Percentiles rank a stretch among this genome's conserved stretches.
Evolutionary conservation across 108 stramenopile species (phyloP).

Genomic region (Hondaea fermentalgiana): DNA sequence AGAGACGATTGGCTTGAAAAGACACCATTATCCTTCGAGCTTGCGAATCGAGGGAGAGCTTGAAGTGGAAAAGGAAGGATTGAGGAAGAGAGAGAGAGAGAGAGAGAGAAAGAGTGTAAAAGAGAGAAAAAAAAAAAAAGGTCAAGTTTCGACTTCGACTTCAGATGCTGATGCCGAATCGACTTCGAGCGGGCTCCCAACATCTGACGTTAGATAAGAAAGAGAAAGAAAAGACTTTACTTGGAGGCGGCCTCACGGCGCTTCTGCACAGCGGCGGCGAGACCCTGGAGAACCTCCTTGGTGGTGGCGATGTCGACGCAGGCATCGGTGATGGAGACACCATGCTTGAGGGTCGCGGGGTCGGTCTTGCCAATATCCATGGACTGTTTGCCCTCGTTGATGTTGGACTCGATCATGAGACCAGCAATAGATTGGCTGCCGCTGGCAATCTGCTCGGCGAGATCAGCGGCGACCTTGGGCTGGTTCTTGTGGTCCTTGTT

Average conservation of each 20-base stretch:
- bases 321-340: not conserved
- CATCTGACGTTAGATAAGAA: too few species aligned
- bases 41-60: too few species aligned
- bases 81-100: too few species aligned
- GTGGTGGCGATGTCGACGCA: not conserved
- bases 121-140: too few species aligned
- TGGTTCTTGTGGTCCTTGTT: constrained; percentile 1
- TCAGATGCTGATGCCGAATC: too few species aligned
- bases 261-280: not conserved
- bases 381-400: not conserved
- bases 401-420: constrained; percentile 11
- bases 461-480: not conserved
- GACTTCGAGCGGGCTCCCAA: too few species aligned
- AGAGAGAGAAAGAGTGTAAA: too few species aligned
- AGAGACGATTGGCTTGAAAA: too few species aligned
- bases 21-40: too few species aligned
- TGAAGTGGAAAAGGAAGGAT: too few species aligned
- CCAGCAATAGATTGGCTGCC: not conserved
- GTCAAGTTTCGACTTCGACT: too few species aligned
- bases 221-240: not conserved
- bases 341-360: not conserved
- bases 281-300: not conserved
- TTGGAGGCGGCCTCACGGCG: constrained; percentile 1
- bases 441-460: not conserved
- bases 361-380: not conserved